Evolutionary conservation across 2,329 filamentous ascomycete species (phyloP), one percentile per base, ranked within the genome.

Genomic region (Plectosphaerella cucumerina): DNA sequence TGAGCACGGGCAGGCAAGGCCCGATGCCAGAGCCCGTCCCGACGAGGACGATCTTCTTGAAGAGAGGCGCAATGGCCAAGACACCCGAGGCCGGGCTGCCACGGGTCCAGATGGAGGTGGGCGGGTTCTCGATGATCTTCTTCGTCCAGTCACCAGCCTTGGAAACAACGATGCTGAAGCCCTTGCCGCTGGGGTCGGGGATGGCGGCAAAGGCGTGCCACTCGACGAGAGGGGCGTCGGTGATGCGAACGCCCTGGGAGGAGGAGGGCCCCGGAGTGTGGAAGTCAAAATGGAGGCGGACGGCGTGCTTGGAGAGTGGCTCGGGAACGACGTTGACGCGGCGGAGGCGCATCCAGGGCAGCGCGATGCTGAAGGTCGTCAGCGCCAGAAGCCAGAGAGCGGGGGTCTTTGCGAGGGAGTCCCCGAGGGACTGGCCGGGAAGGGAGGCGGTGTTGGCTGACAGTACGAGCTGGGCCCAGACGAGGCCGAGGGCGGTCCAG

Each of bases 121-220:
- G 85, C 3, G 82, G 81, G 46, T 77, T 73, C 46, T 75, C 69
- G 66, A 91, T 89, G 51, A 81, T 78, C 26, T 74, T 70, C 26
- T 72, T 72, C 1, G 87, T 91, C 87, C 87, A 91, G 69, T 90
- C 86, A 18, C 87, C 87, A 4, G 86, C 86, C 57, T 85, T 86
- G 49, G 85, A 88, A 18, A 90, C 76, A 31, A 90, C 71, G 33
- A 87, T 72, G 1, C 85, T 88, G 68, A 86, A 89, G n/a, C 80
- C 84, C 49, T 71, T 63, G 17, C 54, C 54, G 26, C 26, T 20
- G 3, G 79, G 74, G 52, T 82, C 77, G 1, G 86, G 83, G 54
- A 91, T 87, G 2, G 85, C 85, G 34, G 87, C 88, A 62, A 91
- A 91, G 1, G 84, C 81, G 69, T 91, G 88, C 78, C 86, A 89